phyloP scores from a whole-genome alignment of 2,329 filamentous ascomycete species.

The Ampelomyces quisqualis region DNA sequence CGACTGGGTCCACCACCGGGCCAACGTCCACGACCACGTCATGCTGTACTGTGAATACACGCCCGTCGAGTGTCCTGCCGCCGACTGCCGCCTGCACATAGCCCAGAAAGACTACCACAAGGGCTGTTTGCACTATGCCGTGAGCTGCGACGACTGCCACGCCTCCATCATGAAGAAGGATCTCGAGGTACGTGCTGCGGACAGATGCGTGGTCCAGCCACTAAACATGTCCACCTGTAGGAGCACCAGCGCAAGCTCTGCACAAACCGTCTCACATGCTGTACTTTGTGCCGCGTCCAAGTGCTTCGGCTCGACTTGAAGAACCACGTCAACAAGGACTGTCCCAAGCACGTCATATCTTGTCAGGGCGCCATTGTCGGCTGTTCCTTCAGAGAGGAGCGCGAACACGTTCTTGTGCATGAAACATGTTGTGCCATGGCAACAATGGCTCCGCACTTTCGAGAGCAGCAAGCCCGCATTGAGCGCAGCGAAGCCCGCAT shows the following conservation, averaged over 20 bases:
- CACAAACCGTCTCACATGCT: slow-evolving; percentile 50
- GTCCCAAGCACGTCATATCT: slow-evolving; percentile 45
- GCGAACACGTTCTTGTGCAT: slow-evolving; percentile 45
- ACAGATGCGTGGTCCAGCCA: slow-evolving; percentile 20
- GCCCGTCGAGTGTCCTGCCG: slow-evolving; percentile 54
- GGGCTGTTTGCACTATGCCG: slow-evolving; percentile 57
- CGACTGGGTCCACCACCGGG: slow-evolving; percentile 54
- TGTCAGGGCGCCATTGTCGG: slow-evolving; percentile 50
- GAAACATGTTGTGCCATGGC: slow-evolving; percentile 49
- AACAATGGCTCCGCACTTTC: slow-evolving; percentile 49
- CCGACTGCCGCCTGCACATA: slow-evolving; percentile 54
- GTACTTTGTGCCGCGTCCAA: slow-evolving; percentile 46
- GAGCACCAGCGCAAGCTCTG: slow-evolving; percentile 52
- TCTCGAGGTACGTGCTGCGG: slow-evolving; percentile 47
- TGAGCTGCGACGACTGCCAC: slow-evolving; percentile 56
- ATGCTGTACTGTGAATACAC: slow-evolving; percentile 61
- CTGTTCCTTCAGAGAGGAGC: slow-evolving; percentile 45
- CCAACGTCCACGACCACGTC: slow-evolving; percentile 60
- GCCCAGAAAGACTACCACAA: slow-evolving; percentile 56
- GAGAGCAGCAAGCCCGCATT: slow-evolving; percentile 46
- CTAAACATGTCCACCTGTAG: slow-evolving; percentile 31
- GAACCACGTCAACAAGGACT: slow-evolving; percentile 45
- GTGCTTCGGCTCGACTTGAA: slow-evolving; percentile 47
- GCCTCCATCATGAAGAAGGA: slow-evolving; percentile 57
- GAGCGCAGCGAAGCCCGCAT: slow-evolving; percentile 49